Conservation (phyloP, 768 basidiomycete species). For the Termitomyces sp. region DNA sequence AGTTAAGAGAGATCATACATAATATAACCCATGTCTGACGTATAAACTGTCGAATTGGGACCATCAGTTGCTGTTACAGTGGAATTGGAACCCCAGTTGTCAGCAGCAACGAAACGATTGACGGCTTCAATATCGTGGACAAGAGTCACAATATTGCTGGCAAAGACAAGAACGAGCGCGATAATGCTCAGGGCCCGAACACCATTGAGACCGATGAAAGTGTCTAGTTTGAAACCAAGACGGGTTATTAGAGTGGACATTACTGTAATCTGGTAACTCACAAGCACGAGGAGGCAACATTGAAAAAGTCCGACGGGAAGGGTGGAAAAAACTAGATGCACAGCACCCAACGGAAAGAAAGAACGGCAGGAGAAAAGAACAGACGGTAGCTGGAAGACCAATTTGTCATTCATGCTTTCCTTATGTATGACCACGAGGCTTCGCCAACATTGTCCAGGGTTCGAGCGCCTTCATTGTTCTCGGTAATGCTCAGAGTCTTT, state of each 20-base stretch:
- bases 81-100: conserved; percentile 23
- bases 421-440: conserved; percentile 4
- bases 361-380: conserved; percentile 13
- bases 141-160: conserved; percentile 71
- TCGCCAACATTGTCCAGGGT: not conserved
- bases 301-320: conserved; percentile 3
- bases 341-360: conserved; percentile 15
- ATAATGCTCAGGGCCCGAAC: conserved; percentile 78
- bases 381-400: conserved; percentile 1
- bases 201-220: conserved; percentile 75
- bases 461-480: conserved; percentile 5
- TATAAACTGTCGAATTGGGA: conserved; percentile 17
- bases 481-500: not conserved
- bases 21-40: conserved; percentile 71
- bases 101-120: conserved; percentile 50
- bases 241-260: not conserved
- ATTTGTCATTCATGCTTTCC: not conserved
- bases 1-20: conserved; percentile 37
- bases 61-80: conserved; percentile 1
- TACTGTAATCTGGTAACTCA: conserved; percentile 6
- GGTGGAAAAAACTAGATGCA: conserved; percentile 12
- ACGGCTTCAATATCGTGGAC: conserved; percentile 73
- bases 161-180: conserved; percentile 71
- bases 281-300: conserved; percentile 21
- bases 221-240: conserved; percentile 24